A percentile compares a stretch with the other conserved stretches of the same genome.
These are phyloP conservation scores for Aspergillus sp. DNA, from an alignment of 2,329 filamentous ascomycete species.

Conservation along the genomic window DNA sequence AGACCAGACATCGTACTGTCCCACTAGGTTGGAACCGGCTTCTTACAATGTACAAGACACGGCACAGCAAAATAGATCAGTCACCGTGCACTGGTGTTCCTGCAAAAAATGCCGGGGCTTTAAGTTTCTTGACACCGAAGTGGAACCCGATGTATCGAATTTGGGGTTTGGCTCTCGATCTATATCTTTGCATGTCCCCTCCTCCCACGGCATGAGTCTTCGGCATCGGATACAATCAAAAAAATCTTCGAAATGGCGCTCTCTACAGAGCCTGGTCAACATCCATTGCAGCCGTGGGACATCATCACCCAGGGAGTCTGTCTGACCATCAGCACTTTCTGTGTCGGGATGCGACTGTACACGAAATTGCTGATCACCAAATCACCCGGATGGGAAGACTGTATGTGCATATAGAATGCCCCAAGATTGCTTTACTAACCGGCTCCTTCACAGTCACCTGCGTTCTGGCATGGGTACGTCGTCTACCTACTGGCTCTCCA, in stretches of 20 bases:
- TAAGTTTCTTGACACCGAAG: background rate
- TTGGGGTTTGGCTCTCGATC: background rate
- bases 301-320: slow-evolving; percentile 19
- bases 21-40: background rate
- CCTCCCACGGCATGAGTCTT: background rate
- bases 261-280: slow-evolving; percentile 9
- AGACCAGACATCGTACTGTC: background rate
- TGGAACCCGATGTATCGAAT: too few relatives aligned
- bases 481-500: background rate
- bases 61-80: background rate
- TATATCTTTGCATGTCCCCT: background rate
- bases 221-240: background rate
- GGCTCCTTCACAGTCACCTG: slow-evolving; percentile 14
- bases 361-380: slow-evolving; percentile 27
- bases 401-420: slow-evolving; percentile 11
- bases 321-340: slow-evolving; percentile 17
- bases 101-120: background rate
- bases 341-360: slow-evolving; percentile 22
- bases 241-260: background rate
- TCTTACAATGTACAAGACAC: background rate
- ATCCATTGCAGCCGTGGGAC: slow-evolving; percentile 14
- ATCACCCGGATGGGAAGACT: slow-evolving; percentile 21
- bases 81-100: background rate
- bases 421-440: slow-evolving; percentile 1
- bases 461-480: slow-evolving; percentile 20